Percentiles rank a stretch among this genome's conserved stretches.
Evolutionary conservation across 2,329 filamentous ascomycete species (phyloP).

Genomic region (Ilyonectria robusta): DNA sequence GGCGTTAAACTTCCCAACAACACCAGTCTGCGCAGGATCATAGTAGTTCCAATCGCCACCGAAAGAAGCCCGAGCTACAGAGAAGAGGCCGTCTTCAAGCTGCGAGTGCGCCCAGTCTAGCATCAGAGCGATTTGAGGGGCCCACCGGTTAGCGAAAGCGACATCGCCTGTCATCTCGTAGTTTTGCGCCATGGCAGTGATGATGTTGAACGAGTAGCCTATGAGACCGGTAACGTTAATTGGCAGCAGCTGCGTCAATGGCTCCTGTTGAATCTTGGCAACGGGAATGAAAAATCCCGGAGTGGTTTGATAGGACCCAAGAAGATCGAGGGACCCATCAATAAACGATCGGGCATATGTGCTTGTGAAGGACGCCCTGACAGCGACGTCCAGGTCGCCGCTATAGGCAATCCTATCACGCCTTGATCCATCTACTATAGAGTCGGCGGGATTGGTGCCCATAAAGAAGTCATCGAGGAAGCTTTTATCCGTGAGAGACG

Average conservation of each 20-base stretch:
- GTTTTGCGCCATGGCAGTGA: conserved; percentile 48
- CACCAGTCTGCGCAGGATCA: conserved; percentile 48
- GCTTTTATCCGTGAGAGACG: conserved; percentile 37
- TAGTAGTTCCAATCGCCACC: conserved; percentile 55
- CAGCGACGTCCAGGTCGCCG: conserved; percentile 51
- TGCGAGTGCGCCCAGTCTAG: conserved; percentile 51
- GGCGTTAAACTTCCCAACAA: conserved; percentile 51
- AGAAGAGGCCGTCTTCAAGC: conserved; percentile 44
- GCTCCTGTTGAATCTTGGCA: conserved; percentile 48
- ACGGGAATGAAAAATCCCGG: conserved; percentile 52
- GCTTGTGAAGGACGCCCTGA: conserved; percentile 45
- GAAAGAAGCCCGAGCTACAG: conserved; percentile 45
- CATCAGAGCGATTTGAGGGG: conserved; percentile 47
- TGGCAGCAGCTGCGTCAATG: conserved; percentile 36
- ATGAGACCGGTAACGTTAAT: conserved; percentile 51
- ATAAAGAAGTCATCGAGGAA: conserved; percentile 53
- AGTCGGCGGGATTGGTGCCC: conserved; percentile 51
- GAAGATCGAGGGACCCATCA: conserved; percentile 46
- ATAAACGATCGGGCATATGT: conserved; percentile 47
- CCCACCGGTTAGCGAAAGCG: conserved; percentile 47
- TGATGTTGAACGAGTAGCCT: conserved; percentile 48
- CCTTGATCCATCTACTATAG: conserved; percentile 54
- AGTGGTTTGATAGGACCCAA: conserved; percentile 48
- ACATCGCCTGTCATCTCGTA: conserved; percentile 49
- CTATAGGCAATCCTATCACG: conserved; percentile 52